Evolutionary conservation across 345 rosid species (phyloP), one percentile per base, ranked within the genome.

Genomic region (Euphorbia lathyris): DNA sequence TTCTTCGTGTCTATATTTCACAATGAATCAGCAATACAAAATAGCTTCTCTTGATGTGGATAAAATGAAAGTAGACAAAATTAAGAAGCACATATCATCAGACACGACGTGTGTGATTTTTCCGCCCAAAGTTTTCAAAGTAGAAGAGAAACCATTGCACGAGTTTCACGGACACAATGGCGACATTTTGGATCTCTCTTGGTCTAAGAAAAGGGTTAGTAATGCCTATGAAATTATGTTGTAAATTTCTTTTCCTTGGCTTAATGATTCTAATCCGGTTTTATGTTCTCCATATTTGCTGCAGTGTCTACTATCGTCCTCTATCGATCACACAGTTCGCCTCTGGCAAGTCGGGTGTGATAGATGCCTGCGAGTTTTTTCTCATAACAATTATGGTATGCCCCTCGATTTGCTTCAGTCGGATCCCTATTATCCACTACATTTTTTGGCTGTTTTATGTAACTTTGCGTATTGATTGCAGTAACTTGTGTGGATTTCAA

Each of bases 121-220:
- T 64, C 93, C 97, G 10, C 77, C 87, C 66, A 91, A 77, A 76
- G 80, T 83, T 42, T 90, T 90, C 66, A 58, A 70, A 74, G 74
- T 90, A 47, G 64, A 74, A 67, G 93, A 90, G 81, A 85, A 82
- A 72, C 91, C 93, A 71, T 79, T 81, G 78, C 90, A 86, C 32
- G 88, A 86, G 82, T 86, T 88, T 72, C 82, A 48, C 42, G 96
- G 93, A 64, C 96, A 90, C 76, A 61, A 6, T 5, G 81, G 82
- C 29, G 95, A 88, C 74, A 79, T 91, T 69, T 83, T 91, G 83
- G 91, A 86, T 82, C 90, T 91, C 69, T 77, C 95, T 0, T 91
- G 97, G 97, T 91, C 97, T 12, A 83, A 80, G 74, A 81, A 81
- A 77, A 87, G 87, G 87, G 97, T 91, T 61, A 84, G 84, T 74